phyloP scores from a whole-genome alignment of 352 stramenopile species.

The Phytophthora sp. region DNA sequence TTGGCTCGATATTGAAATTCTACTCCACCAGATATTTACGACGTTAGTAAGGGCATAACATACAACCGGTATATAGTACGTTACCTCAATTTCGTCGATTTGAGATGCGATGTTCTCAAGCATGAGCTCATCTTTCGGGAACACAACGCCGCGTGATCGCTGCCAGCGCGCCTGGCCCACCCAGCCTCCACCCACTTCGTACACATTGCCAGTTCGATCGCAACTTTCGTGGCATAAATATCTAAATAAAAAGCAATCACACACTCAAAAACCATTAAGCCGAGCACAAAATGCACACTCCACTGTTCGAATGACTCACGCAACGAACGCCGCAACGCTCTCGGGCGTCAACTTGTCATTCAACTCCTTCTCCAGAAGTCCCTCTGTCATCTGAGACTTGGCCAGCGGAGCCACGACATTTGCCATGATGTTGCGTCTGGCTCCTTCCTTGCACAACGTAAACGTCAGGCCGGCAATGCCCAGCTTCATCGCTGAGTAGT shows the following conservation, averaged over 20 bases:
- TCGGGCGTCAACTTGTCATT: conserved; percentile 76
- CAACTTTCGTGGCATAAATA: conserved; percentile 87
- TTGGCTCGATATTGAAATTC: conserved; percentile 66
- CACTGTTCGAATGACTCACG: conserved; percentile 28
- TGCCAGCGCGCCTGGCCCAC: conserved; percentile 81
- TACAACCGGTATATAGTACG: too few species aligned
- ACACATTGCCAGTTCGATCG: conserved; percentile 73
- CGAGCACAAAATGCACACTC: not conserved
- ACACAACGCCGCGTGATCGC: conserved; percentile 62
- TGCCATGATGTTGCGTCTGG: conserved; percentile 71
- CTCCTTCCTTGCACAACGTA: conserved; percentile 87
- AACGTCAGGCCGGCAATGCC: conserved; percentile 93
- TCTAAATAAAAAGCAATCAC: conserved; percentile 32
- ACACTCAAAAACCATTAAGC: conserved; percentile 2
- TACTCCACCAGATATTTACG: too few species aligned
- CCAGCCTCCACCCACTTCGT: conserved; percentile 87
- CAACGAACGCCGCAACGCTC: conserved; percentile 82
- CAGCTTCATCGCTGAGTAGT: conserved; percentile 91
- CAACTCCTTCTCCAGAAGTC: conserved; percentile 69
- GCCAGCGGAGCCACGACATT: conserved; percentile 87
- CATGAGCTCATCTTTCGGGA: conserved; percentile 52
- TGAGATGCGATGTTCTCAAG: conserved; percentile 54
- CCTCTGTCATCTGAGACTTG: conserved; percentile 87
- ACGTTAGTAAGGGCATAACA: too few species aligned
- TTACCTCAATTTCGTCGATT: conserved; percentile 69